phyloP scores from a whole-genome alignment of 805 yeast species.

The Saccharomycopsis schoenii region DNA sequence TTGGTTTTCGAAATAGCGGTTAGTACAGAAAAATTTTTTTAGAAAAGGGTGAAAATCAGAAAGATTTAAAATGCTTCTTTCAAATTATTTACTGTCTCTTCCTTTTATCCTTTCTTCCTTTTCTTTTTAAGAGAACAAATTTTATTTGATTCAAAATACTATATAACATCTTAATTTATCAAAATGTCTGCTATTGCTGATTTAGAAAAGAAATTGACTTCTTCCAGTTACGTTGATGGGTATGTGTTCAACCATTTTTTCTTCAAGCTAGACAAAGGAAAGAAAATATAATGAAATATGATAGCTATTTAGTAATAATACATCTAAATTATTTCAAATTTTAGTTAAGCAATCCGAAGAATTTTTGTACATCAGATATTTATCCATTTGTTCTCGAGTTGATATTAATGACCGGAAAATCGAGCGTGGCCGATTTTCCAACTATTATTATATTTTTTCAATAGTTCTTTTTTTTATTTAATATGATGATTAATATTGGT shows the following conservation, averaged over 20 bases:
- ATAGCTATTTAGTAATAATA: not conserved
- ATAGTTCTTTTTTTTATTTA: not conserved
- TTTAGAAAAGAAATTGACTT: slow-evolving; percentile 18
- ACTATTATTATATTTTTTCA: not conserved
- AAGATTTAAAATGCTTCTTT: not conserved
- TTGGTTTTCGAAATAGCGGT: not conserved
- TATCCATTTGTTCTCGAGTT: too few species aligned
- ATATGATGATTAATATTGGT: slow-evolving; percentile 74
- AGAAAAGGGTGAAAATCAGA: not conserved
- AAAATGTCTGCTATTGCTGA: slow-evolving; percentile 19
- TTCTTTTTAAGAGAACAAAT: not conserved
- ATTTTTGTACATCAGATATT: too few species aligned
- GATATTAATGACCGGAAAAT: too few species aligned
- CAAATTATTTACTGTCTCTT: not conserved
- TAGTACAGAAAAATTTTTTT: not conserved
- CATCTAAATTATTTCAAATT: too few species aligned
- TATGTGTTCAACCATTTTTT: slow-evolving; percentile 5
- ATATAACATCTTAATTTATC: not conserved
- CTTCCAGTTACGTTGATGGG: slow-evolving; percentile 19
- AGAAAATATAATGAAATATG: not conserved
- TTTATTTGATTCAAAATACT: not conserved
- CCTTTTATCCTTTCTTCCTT: not conserved
- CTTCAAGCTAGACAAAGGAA: not conserved
- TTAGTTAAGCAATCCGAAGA: too few species aligned
- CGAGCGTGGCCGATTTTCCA: too few species aligned